phyloP scores from a whole-genome alignment of 2,329 filamentous ascomycete species.

The Bipolaris sorokiniana region DNA sequence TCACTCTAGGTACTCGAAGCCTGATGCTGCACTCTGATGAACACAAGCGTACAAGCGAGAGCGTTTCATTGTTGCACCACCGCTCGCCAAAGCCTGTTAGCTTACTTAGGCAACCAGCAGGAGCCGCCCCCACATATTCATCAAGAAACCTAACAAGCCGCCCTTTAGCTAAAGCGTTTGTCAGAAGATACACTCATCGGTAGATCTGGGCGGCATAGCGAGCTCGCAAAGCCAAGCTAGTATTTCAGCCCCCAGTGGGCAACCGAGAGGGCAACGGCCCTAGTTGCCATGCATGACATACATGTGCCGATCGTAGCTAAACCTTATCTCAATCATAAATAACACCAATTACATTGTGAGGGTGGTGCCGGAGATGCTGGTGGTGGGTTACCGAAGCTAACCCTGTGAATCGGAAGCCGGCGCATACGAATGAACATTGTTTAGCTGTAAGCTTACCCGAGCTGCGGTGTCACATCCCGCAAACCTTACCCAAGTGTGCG shows the following conservation, averaged over 20 bases:
- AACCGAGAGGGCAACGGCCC: background rate
- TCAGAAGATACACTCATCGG: background rate
- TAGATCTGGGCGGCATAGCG: background rate
- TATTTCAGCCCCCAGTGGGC: background rate
- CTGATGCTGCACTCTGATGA: background rate
- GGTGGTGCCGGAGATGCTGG: background rate
- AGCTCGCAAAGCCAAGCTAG: background rate
- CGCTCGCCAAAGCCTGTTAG: conserved; percentile 9
- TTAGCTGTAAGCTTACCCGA: conserved; percentile 1
- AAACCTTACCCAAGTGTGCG: conserved; percentile 11
- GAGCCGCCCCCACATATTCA: background rate
- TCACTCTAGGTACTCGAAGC: background rate
- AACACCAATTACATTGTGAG: background rate
- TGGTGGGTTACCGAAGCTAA: background rate
- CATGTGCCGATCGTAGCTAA: conserved; percentile 2
- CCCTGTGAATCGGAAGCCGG: conserved; percentile 1
- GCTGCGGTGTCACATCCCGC: conserved; percentile 4
- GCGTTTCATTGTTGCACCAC: conserved; percentile 11
- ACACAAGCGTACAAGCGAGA: background rate
- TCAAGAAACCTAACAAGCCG: conserved; percentile 6
- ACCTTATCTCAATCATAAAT: conserved; percentile 6
- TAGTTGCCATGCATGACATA: conserved; percentile 4
- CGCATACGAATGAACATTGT: background rate
- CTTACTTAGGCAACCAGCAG: background rate
- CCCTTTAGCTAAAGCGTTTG: background rate